phyloP scores from a whole-genome alignment of 257 asterid genomes.

The Salvia splendens region DNA sequence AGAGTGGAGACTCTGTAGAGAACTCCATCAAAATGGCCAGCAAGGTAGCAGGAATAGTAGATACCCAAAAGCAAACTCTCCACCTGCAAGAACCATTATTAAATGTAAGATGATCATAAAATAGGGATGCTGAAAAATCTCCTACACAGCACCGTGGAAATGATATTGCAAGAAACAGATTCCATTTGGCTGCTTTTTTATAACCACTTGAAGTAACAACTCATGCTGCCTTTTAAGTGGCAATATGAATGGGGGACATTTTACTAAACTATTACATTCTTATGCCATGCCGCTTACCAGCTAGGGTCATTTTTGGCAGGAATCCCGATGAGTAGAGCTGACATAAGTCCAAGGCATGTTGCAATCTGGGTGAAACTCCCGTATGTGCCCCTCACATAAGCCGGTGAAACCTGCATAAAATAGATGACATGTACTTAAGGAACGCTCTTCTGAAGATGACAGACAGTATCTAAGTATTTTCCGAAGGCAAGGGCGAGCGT shows the following conservation, averaged over 20 bases:
- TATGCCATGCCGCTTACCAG: constrained; percentile 60
- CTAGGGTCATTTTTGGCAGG: constrained; percentile 70
- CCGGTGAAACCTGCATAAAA: constrained; percentile 79
- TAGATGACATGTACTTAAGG: constrained; percentile 33
- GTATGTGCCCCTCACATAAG: constrained; percentile 87
- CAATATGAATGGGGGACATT: background rate
- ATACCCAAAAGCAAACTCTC: constrained; percentile 95
- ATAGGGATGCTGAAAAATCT: background rate
- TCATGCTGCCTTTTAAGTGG: constrained; percentile 12
- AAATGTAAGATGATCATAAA: constrained; percentile 13
- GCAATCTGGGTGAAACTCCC: constrained; percentile 94
- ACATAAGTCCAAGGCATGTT: constrained; percentile 81
- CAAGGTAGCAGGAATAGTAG: constrained; percentile 79
- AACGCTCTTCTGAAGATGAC: constrained; percentile 15
- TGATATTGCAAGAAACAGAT: constrained; percentile 19
- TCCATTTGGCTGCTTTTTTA: constrained; percentile 17
- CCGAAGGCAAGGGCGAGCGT: background rate
- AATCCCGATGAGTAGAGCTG: constrained; percentile 71
- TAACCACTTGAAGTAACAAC: background rate
- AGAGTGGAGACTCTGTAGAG: constrained; percentile 86
- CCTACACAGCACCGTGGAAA: constrained; percentile 24
- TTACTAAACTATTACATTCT: constrained; percentile 1
- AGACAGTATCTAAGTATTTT: constrained; percentile 6
- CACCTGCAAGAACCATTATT: constrained; percentile 59
- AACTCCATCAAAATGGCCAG: constrained; percentile 76